Evolutionary conservation across 768 basidiomycete genomes (phyloP), one percentile per base, ranked within the genome.

Genomic region (Termitomyces sp.): DNA sequence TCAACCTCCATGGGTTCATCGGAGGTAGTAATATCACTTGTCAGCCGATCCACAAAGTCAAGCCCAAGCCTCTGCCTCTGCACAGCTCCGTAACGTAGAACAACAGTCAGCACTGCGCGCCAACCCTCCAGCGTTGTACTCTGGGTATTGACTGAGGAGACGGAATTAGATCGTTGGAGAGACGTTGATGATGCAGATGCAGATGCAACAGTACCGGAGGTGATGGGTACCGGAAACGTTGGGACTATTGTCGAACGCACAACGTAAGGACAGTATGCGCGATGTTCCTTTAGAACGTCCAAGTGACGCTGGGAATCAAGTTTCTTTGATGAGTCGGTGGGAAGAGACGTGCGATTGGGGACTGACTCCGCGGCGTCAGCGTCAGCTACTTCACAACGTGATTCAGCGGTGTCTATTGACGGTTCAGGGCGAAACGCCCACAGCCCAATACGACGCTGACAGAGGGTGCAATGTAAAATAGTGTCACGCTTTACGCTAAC

Each of bases 261-360:
- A 31, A 90, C 81, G 61, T 91, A 93, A n/a, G 91, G 91, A 63
- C 92, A 93, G 64, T 89, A 91, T 3, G 89, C 88, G 30, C 91
- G 81, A 68, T 93, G 92, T 70, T 94, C 91, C 65, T 85, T 88
- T 49, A 92, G 70, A 39, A 93, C 67, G 68, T 94, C 91, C 55
- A 93, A 84, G 22, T 81, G 81, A 54, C 89, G 69, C 45, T 73
- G 74, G 18, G 72, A 71, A 4, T 70, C 58, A 13, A 63, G 63
- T 61, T 63, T 73, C 34, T 68, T 72, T n/a, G 72, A 62, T 18
- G 71, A 63, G 11, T 68, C 58, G 24, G 64, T 51, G 13, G 71
- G 46, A 54, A 65, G 57, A 59, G 64, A 60, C 57, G 63, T 54
- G 46, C 49, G 42, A 18, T 59, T 44, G 59, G 66, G 7, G 6